Evolutionary conservation across 306 rosid species (phyloP).

Genomic region (Rubus idaeus): DNA sequence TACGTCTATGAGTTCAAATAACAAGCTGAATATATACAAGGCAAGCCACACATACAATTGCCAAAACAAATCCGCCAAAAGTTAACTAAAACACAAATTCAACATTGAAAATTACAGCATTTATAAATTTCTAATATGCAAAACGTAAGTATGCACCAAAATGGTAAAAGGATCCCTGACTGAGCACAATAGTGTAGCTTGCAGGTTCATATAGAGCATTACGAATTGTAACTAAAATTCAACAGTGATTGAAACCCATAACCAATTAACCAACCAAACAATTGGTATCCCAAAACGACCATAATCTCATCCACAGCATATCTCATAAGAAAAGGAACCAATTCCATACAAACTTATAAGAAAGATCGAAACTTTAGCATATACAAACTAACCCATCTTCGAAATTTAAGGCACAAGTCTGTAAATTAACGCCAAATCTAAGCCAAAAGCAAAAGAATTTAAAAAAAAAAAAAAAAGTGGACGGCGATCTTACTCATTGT

Average conservation of each 20-base stretch:
- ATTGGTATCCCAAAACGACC: not conserved
- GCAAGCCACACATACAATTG: not conserved
- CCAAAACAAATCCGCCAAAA: not conserved
- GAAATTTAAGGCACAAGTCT: not conserved
- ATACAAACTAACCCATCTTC: not conserved
- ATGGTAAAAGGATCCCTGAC: not conserved
- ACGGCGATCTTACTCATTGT: slow-evolving; percentile 14
- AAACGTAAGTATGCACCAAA: not conserved
- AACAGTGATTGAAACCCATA: not conserved
- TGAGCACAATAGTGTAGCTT: not conserved
- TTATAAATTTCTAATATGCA: not conserved
- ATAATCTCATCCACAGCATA: not conserved
- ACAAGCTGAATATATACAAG: not conserved
- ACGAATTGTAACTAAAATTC: not conserved
- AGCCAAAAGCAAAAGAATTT: not conserved
- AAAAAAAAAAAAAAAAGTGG: not conserved
- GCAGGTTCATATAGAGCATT: not conserved
- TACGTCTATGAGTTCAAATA: not conserved
- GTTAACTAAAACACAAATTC: no score
- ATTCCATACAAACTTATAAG: not conserved
- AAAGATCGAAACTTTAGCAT: slow-evolving; percentile 4
- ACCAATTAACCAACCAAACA: not conserved
- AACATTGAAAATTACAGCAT: not conserved
- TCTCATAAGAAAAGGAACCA: not conserved
- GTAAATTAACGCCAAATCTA: not conserved